Conservation (phyloP, 768 basidiomycete genomes). For the Amanita rubescens region DNA sequence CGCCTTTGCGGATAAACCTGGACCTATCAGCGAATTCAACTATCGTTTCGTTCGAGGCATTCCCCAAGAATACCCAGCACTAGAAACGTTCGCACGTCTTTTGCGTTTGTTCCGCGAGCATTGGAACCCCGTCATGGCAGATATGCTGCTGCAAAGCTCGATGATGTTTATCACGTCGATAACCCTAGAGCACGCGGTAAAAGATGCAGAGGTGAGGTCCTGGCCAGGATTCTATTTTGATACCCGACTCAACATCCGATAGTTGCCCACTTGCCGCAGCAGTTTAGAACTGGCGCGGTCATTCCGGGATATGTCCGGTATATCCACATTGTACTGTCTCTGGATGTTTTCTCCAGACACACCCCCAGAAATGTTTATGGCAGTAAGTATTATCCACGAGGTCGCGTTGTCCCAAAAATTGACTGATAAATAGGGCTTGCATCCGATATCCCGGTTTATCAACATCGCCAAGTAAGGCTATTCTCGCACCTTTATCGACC, state of each 20-base stretch:
- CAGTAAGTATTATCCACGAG: neutral
- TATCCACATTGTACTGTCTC: neutral
- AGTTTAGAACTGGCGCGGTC: neutral
- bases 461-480: too few species aligned
- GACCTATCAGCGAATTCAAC: too few species aligned
- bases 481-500: neutral
- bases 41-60: neutral
- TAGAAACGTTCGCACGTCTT: too few species aligned
- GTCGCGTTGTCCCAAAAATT: neutral
- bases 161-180: neutral
- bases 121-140: too few species aligned
- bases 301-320: neutral
- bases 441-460: neutral
- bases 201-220: neutral
- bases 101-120: too few species aligned
- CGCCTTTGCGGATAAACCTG: neutral
- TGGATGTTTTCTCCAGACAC: too few species aligned
- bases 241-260: neutral
- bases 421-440: neutral
- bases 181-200: neutral
- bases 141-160: too few species aligned
- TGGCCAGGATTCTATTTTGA: neutral
- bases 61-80: neutral
- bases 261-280: neutral
- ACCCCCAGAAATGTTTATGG: too few species aligned